These are phyloP conservation scores for Raddia guianensis DNA, from an alignment of 176 grass and related monocot species.

Conservation along the genomic window DNA sequence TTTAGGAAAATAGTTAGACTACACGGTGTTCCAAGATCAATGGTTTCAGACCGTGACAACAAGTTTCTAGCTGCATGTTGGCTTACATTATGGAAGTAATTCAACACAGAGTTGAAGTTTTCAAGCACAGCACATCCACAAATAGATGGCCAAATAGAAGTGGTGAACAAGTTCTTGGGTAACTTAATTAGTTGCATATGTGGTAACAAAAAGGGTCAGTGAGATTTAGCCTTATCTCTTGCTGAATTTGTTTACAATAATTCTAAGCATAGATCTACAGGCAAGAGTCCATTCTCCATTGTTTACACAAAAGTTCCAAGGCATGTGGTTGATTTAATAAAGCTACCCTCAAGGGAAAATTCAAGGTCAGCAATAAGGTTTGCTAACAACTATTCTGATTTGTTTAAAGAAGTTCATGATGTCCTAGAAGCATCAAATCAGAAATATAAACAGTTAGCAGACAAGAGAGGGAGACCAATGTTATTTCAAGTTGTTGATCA, in stretches of 20 bases:
- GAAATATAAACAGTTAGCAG: no score
- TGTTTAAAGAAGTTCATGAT: background rate
- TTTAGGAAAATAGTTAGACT: no score
- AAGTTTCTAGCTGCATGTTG: no score
- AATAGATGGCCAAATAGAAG: background rate
- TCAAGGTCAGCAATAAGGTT: background rate
- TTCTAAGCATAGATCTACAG: background rate
- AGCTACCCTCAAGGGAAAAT: background rate
- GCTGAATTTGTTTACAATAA: constrained; percentile 1
- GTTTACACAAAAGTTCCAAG: constrained; percentile 6
- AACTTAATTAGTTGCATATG: background rate
- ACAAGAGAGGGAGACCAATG: no score
- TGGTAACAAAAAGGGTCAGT: background rate
- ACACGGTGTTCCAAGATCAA: no score
- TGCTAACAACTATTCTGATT: background rate
- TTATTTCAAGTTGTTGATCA: no score
- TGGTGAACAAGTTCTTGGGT: constrained; percentile 2
- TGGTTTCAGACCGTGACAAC: no score
- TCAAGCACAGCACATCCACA: background rate
- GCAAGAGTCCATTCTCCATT: background rate
- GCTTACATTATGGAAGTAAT: background rate
- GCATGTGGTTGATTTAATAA: background rate
- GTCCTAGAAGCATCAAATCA: background rate
- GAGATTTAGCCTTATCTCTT: background rate
- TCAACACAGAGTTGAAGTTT: background rate